Conservation (phyloP, 495 filamentous ascomycete genomes). For the Daldinia concentrica region DNA sequence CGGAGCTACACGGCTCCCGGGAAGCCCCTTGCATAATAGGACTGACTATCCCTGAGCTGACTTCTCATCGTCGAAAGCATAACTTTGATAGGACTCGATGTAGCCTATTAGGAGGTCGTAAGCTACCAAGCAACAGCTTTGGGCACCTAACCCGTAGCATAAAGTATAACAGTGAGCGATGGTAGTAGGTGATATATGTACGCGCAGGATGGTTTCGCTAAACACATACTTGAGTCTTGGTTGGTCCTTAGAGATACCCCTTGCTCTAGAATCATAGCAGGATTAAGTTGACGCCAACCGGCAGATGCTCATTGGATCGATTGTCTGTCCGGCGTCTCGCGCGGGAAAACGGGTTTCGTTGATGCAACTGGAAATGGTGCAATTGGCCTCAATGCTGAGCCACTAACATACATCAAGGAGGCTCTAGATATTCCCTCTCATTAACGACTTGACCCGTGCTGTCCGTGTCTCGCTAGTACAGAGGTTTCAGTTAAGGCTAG, state of each 20-base stretch:
- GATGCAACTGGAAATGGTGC: slow-evolving; percentile 39
- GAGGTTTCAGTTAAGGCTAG: slow-evolving; percentile 19
- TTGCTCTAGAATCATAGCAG: slow-evolving; percentile 23
- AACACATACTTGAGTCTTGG: slow-evolving; percentile 7
- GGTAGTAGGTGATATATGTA: neutral
- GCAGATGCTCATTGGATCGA: slow-evolving; percentile 43
- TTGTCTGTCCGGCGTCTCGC: slow-evolving; percentile 42
- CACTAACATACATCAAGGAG: slow-evolving; percentile 17
- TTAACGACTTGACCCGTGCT: neutral
- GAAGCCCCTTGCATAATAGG: slow-evolving; percentile 34
- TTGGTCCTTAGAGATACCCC: slow-evolving; percentile 14
- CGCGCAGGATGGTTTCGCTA: slow-evolving; percentile 9
- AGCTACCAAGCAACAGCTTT: neutral
- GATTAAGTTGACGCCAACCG: slow-evolving; percentile 40
- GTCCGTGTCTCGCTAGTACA: slow-evolving; percentile 20
- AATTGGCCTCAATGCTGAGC: slow-evolving; percentile 38
- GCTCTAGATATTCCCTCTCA: slow-evolving; percentile 14
- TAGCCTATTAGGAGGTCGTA: neutral
- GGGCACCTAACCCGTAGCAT: neutral
- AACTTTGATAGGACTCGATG: slow-evolving; percentile 19
- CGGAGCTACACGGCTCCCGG: slow-evolving; percentile 14
- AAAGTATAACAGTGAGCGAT: neutral
- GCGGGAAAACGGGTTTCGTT: slow-evolving; percentile 40
- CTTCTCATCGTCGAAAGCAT: slow-evolving; percentile 22
- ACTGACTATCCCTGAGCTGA: neutral